A percentile compares a stretch with the other conserved stretches of the same genome.
These are phyloP conservation scores for Thelonectria rubi DNA, from an alignment of 2,329 filamentous ascomycete species.

Conservation along the genomic window DNA sequence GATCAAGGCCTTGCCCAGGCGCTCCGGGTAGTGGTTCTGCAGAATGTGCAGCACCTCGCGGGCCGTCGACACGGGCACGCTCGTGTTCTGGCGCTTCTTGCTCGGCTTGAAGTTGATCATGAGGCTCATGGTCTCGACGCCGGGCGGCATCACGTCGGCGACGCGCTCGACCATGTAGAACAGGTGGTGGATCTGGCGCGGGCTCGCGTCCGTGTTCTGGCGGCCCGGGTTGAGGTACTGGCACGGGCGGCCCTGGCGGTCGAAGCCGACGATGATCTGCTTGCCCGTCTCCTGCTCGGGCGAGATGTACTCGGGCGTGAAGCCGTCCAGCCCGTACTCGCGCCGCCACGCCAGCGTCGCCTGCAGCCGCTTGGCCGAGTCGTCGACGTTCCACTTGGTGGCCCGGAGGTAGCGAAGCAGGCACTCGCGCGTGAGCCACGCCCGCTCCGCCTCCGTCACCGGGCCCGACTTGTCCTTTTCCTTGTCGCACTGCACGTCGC, in stretches of 20 bases:
- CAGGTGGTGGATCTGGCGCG: constrained; percentile 89
- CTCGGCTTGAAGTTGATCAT: constrained; percentile 91
- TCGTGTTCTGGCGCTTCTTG: constrained; percentile 76
- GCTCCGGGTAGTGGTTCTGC: constrained; percentile 95
- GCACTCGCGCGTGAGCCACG: constrained; percentile 93
- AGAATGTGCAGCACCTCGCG: constrained; percentile 89
- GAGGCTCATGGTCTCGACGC: constrained; percentile 86
- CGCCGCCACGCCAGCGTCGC: constrained; percentile 87
- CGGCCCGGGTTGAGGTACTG: constrained; percentile 88
- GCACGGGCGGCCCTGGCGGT: constrained; percentile 85
- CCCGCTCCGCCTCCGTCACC: constrained; percentile 80
- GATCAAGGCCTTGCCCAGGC: constrained; percentile 87
- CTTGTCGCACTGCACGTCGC: constrained; percentile 66
- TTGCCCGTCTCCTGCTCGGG: constrained; percentile 97
- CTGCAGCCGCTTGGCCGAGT: constrained; percentile 81
- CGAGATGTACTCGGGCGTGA: constrained; percentile 87
- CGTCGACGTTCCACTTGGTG: constrained; percentile 84
- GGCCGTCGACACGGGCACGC: constrained; percentile 77
- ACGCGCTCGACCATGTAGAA: constrained; percentile 95
- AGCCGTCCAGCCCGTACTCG: constrained; percentile 83
- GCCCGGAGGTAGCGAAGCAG: constrained; percentile 92
- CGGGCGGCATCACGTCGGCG: constrained; percentile 85
- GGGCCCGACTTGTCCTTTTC: constrained; percentile 67
- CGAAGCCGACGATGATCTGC: constrained; percentile 88
- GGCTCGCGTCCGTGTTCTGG: constrained; percentile 90